Conservation (phyloP, 129 eudicot species). For the Glebionis coronaria region DNA sequence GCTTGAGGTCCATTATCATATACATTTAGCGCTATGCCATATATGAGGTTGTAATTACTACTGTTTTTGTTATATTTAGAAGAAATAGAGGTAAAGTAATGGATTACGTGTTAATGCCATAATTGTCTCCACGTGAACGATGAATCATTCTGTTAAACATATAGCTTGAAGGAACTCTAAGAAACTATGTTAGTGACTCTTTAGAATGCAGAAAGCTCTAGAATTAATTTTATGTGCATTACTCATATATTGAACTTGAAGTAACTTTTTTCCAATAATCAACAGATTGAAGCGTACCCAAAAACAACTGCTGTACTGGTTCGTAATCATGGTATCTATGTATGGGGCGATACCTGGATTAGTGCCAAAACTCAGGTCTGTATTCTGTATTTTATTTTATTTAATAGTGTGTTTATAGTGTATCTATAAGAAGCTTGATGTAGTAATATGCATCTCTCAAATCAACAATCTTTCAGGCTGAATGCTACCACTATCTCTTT, state of each 20-base stretch:
- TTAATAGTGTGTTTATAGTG: background rate
- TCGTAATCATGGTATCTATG: constrained; percentile 88
- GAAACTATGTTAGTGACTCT: background rate
- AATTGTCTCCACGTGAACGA: too few species aligned
- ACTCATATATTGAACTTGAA: constrained; percentile 3
- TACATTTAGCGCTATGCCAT: background rate
- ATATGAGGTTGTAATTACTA: too few species aligned
- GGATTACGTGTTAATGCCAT: too few species aligned
- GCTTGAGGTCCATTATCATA: background rate
- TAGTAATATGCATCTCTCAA: constrained; percentile 17
- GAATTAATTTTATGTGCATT: background rate
- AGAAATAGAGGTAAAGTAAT: too few species aligned
- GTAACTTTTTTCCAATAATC: constrained; percentile 6
- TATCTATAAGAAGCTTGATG: background rate
- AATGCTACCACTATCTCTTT: constrained; percentile 95
- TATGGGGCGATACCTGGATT: constrained; percentile 99
- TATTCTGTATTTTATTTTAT: background rate
- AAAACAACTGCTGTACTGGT: constrained; percentile 97
- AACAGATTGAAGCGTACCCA: constrained; percentile 92
- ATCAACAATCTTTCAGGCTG: constrained; percentile 57
- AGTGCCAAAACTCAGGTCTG: constrained; percentile 94
- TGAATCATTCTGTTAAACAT: too few species aligned
- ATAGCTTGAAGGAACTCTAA: too few species aligned
- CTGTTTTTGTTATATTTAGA: too few species aligned
- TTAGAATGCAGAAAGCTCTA: constrained; percentile 15